Percentiles rank a stretch among this genome's conserved stretches.
These are phyloP conservation scores for Dichomitus squalens DNA, from an alignment of 1,284 basidiomycete genomes.

Conservation along the genomic window DNA sequence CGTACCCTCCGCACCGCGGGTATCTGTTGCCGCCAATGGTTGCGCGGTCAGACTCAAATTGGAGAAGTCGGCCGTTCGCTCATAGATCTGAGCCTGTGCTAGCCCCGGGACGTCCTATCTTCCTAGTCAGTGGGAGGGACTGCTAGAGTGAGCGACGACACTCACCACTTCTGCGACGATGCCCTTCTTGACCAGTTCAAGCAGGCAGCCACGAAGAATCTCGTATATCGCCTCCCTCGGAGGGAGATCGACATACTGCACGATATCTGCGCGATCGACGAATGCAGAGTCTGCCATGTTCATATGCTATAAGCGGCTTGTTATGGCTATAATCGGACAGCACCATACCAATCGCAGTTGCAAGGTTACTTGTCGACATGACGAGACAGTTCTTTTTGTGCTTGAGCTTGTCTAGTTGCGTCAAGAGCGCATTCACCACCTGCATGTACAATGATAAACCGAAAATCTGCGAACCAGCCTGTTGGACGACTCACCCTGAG, in stretches of 20 bases:
- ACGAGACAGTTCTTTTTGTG: constrained; percentile 92
- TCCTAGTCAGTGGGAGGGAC: background rate
- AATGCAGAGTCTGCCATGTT: constrained; percentile 81
- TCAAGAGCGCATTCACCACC: constrained; percentile 98
- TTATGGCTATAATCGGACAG: background rate
- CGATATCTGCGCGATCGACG: constrained; percentile 95
- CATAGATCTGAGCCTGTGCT: constrained; percentile 60
- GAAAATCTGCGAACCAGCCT: background rate
- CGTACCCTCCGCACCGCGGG: background rate
- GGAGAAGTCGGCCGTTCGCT: constrained; percentile 38
- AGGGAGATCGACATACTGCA: constrained; percentile 93
- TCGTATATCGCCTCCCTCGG: constrained; percentile 91
- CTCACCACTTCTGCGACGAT: constrained; percentile 67
- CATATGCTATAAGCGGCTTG: background rate
- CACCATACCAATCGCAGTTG: constrained; percentile 85
- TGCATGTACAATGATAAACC: constrained; percentile 32
- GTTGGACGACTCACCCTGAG: constrained; percentile 63
- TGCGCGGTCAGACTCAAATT: constrained; percentile 13
- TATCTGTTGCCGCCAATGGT: background rate
- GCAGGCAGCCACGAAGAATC: constrained; percentile 85
- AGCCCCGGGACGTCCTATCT: constrained; percentile 65
- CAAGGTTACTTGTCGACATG: constrained; percentile 96
- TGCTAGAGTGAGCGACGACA: constrained; percentile 5
- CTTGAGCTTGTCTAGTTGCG: constrained; percentile 95
- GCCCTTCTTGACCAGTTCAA: constrained; percentile 77